phyloP scores from a whole-genome alignment of 768 basidiomycete genomes.

The Tylopilus plumbeoviolaceoides region DNA sequence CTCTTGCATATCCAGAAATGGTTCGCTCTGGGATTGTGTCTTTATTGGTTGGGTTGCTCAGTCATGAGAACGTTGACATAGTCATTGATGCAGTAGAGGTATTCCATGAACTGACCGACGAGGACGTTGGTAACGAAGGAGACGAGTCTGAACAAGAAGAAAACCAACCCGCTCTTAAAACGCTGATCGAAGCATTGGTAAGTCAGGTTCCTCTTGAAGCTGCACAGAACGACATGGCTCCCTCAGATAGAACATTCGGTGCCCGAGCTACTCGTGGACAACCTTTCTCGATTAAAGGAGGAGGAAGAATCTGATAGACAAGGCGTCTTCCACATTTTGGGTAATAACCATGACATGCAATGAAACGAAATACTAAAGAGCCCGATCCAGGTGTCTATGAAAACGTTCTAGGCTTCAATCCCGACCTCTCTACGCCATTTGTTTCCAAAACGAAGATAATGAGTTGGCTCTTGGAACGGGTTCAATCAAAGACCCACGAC shows the following conservation, averaged over 20 bases:
- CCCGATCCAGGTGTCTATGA: constrained; percentile 74
- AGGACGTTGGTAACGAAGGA: constrained; percentile 82
- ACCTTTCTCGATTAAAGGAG: constrained; percentile 85
- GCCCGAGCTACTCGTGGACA: constrained; percentile 86
- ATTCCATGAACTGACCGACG: constrained; percentile 92
- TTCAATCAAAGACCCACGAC: constrained; percentile 69
- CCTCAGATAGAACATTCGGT: constrained; percentile 76
- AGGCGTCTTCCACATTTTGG: constrained; percentile 91
- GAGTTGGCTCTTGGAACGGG: constrained; percentile 73
- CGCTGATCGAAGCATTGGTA: constrained; percentile 74
- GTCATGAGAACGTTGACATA: constrained; percentile 96
- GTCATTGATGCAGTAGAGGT: constrained; percentile 94
- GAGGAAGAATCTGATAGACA: constrained; percentile 85
- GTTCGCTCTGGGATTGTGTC: constrained; percentile 68
- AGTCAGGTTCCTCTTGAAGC: constrained; percentile 26
- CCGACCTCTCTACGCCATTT: constrained; percentile 64
- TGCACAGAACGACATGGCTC: constrained; percentile 4
- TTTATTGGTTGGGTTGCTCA: constrained; percentile 78
- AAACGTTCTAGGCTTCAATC: constrained; percentile 84
- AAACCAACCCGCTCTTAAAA: constrained; percentile 64
- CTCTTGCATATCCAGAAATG: constrained; percentile 85
- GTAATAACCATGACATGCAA: constrained; percentile 33
- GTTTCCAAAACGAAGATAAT: constrained; percentile 73
- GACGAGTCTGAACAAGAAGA: constrained; percentile 62
- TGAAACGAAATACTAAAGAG: background rate